Evolutionary conservation across 306 rosid species (phyloP), one percentile per base, ranked within the genome.

Genomic region (Elaeagnus macrophylla): DNA sequence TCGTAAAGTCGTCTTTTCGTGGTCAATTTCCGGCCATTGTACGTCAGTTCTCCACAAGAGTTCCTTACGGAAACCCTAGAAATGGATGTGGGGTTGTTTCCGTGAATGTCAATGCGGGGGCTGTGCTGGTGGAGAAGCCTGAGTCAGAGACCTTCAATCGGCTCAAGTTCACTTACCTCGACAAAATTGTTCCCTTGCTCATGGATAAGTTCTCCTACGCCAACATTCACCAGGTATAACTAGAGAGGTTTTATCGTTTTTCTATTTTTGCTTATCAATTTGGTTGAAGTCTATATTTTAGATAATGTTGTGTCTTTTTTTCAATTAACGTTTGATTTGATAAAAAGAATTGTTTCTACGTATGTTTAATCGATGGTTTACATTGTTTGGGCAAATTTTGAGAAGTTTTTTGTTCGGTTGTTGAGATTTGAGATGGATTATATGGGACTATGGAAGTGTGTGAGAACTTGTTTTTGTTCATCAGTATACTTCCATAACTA

Each of bases 141-240:
- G 99, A 91, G 47, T 64, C 89, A 2, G 89, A 84, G 72, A 82
- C 71, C 37, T 57, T 70, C 67, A 35, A 19, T 36, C 78, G 99
- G 58, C 89, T 86, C 56, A 91, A 76, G 59, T 12, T 74, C 32
- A 76, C 75, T 51, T 91, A 91, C 79, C 65, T 35, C 19, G 85
- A 82, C 41, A 82, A 77, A 69, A 75, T 91, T 32, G 48, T 91
- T 39, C 99, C 94, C 16, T 41, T 78, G 76, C 99, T 91, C 56
- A 75, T 61, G 76, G 99, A 87, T 53, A 96, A 91, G 71, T 91
- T 91, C 69, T 78, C 86, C 17, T 91, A 91, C 75, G 39, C 53
- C 53, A 87, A 82, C 53, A 73, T 76, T 41, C 96, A 64, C 66
- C 70, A 87, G 93, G 96, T 91, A 41, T 18, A 9, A 50, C 10